These are phyloP conservation scores for Copromyces sp. DNA, from an alignment of 495 filamentous ascomycete species.

Conservation along the genomic window DNA sequence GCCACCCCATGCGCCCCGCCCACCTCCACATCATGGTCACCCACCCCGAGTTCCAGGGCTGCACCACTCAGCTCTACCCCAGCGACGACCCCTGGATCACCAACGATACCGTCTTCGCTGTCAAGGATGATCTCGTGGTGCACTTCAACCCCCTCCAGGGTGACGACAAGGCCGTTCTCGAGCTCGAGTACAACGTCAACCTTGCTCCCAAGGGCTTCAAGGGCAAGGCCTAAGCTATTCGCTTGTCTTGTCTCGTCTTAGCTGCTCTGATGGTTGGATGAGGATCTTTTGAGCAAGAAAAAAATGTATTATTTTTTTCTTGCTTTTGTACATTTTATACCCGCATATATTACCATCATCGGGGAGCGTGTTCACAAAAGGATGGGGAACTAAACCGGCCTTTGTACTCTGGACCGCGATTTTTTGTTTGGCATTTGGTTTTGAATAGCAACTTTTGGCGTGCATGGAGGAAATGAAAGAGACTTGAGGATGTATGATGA, in stretches of 20 bases:
- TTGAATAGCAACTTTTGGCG: background rate
- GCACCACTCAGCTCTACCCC: constrained; percentile 74
- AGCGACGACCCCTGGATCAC: constrained; percentile 55
- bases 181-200: constrained; percentile 57
- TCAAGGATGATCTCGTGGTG: constrained; percentile 67
- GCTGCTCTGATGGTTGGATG: background rate
- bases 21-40: constrained; percentile 76
- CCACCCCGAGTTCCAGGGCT: constrained; percentile 46
- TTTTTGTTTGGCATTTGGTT: background rate
- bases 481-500: background rate
- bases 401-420: background rate
- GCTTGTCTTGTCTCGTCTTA: background rate
- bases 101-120: constrained; percentile 69
- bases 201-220: constrained; percentile 42
- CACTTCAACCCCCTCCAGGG: constrained; percentile 56
- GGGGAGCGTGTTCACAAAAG: background rate
- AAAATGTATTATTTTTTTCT: background rate
- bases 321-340: constrained; percentile 1
- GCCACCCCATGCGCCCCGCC: constrained; percentile 73
- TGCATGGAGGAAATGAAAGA: background rate
- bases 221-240: constrained; percentile 25
- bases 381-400: background rate
- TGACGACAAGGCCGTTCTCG: constrained; percentile 55
- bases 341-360: background rate
- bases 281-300: background rate